phyloP scores from a whole-genome alignment of 2,329 filamentous ascomycete genomes.

The Pseudonectria buxi region DNA sequence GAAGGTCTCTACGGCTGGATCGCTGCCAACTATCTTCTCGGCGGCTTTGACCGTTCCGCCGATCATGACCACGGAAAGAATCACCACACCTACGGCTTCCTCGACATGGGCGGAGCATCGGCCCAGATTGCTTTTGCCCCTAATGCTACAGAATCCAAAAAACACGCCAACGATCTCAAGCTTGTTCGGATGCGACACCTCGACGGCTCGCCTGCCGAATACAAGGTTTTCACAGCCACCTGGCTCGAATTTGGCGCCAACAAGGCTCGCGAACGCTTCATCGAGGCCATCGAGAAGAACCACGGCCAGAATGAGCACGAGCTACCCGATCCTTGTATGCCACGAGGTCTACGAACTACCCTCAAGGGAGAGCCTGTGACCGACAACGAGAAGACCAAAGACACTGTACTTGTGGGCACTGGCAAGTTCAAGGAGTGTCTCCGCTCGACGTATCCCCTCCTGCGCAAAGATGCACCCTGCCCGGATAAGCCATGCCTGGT shows the following conservation, averaged over 20 bases:
- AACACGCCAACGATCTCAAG: constrained; percentile 85
- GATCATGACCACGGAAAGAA: constrained; percentile 74
- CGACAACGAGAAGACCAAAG: constrained; percentile 25
- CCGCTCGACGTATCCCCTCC: constrained; percentile 70
- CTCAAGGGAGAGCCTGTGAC: constrained; percentile 57
- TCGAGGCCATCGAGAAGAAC: constrained; percentile 66
- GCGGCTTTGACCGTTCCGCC: constrained; percentile 74
- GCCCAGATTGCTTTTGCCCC: constrained; percentile 97
- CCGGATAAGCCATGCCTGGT: constrained; percentile 78
- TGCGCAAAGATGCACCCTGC: constrained; percentile 86
- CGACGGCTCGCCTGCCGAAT: constrained; percentile 69
- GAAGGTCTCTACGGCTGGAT: constrained; percentile 97
- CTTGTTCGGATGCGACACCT: constrained; percentile 77
- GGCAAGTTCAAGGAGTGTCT: constrained; percentile 84
- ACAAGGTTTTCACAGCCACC: constrained; percentile 88
- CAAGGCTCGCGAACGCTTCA: constrained; percentile 77
- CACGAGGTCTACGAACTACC: constrained; percentile 66
- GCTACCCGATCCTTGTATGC: constrained; percentile 86
- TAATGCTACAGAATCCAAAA: constrained; percentile 81
- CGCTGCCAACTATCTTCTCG: constrained; percentile 89
- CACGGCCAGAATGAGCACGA: constrained; percentile 55
- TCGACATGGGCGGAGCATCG: constrained; percentile 97
- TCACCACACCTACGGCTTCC: constrained; percentile 92
- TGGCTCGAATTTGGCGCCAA: constrained; percentile 98
- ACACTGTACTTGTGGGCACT: constrained; percentile 65